Base-by-base conservation (phyloP, 139 green algal species). In the Edaphochlamys debaryana region DNA sequence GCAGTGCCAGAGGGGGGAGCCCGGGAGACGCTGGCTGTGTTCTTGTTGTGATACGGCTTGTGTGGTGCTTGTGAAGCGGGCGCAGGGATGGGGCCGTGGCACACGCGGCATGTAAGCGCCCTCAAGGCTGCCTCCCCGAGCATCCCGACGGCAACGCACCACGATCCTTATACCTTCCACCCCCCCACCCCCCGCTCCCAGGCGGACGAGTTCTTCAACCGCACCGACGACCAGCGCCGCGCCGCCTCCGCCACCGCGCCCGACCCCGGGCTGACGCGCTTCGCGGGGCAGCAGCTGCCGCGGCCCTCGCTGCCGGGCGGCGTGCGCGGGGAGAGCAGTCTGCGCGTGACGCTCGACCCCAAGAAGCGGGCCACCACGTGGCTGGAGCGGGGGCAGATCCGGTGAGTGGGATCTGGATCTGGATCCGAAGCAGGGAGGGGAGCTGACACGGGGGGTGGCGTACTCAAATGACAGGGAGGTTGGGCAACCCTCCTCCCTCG, bases 201-300 rank as follows among this genome's bases (percentile, higher is more conserved):
- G 72, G 52, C 72, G 2, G 72, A 69, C 11, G 72, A 68, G 9
- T 68, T 79, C 72, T 79, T 68, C 72, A 23, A n/a, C 56, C 56
- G 56, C 56, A 63, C 23, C 56, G 45, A 54, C 11, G 45, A 54
- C 9, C 56, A 40, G 30, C 60, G 73, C 37, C 58, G 40, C 25
- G 27, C 38, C 54, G 41, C 37, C 56, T 27, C 56, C 36, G 23
- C 38, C 37, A 4, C 37, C 29, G 56, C 73, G 29, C 40, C 75
- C 29, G 75, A 81, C 75, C 75, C 58, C 3, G 75, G 75, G 29
- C 75, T 81, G 30, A 3, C 27, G 4, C 56, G 56, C 6, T 71
- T 81, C 40, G 75, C 75, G 29, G 75, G 75, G 20, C 75, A 81
- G 58, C 75, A 81, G 58, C 75, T 81, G 60, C 75, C 75, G 19